phyloP scores from a whole-genome alignment of 495 filamentous ascomycete genomes.

The Xylaria telfairii region DNA sequence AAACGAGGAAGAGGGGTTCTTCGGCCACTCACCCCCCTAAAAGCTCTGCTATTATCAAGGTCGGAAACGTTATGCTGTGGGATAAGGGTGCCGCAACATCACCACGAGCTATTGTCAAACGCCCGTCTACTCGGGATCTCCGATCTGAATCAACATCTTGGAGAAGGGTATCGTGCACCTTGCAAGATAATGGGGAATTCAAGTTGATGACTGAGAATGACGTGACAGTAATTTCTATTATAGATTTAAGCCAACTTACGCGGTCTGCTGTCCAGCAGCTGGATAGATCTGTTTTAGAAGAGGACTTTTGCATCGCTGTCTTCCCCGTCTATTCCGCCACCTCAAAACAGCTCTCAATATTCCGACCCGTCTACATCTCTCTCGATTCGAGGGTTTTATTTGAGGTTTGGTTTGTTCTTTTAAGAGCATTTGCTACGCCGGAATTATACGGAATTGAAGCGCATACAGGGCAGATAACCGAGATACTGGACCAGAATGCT shows the following conservation, averaged over 20 bases:
- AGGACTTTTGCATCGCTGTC: conserved; percentile 93
- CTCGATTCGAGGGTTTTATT: conserved; percentile 87
- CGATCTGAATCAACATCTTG: conserved; percentile 60
- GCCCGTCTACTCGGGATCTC: conserved; percentile 54
- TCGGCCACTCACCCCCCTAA: conserved; percentile 57
- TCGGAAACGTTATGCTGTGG: conserved; percentile 93
- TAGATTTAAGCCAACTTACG: conserved; percentile 89
- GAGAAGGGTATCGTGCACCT: conserved; percentile 87
- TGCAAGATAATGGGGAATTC: conserved; percentile 95
- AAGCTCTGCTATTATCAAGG: conserved; percentile 92
- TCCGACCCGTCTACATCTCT: conserved; percentile 80
- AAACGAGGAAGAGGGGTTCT: conserved; percentile 76
- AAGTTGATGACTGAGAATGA: conserved; percentile 87
- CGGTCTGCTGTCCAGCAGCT: conserved; percentile 88
- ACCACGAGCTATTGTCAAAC: conserved; percentile 58
- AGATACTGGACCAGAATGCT: conserved; percentile 47
- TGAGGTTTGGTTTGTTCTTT: conserved; percentile 95
- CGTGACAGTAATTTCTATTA: conserved; percentile 74
- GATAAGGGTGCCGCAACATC: conserved; percentile 67
- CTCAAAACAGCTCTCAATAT: conserved; percentile 65
- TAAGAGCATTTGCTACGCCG: conserved; percentile 91
- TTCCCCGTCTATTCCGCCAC: conserved; percentile 79
- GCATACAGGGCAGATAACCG: conserved; percentile 44
- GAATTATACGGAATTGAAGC: conserved; percentile 76
- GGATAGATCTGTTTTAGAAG: conserved; percentile 89